Base-by-base conservation (phyloP, 106 monocot genomes). In the Gastrodia elata region DNA sequence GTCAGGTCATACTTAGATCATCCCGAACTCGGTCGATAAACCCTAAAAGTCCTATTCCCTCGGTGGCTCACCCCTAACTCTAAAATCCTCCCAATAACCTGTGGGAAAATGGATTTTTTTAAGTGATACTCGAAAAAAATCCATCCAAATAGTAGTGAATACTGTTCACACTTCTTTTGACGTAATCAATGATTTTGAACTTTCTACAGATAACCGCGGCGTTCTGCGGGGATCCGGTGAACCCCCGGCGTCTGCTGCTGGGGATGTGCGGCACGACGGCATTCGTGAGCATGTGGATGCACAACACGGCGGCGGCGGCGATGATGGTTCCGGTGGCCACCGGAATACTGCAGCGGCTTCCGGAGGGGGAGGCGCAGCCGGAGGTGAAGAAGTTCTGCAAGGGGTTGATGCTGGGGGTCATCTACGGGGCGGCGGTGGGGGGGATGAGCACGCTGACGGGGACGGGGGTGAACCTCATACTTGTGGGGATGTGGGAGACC, bases 221-320 rank as follows among this genome's bases (percentile, higher is more conserved):
- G 39, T 91, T 98, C 76, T 98, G 88, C 36, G 88, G 93, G 3
- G 88, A 90, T 20, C 77, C 78, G 2, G 68, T 88, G 67, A 91
- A 83, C 35, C 88, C 91, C 2, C 84, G 65, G 8, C 39, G 88
- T 10, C 90, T 98, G 4, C 84, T 98, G 4, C 82, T 98, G 0
- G 97, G 93, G 2, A 85, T 98, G 75, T 98, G 90, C 74, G 83
- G 78, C 34, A 88, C 97, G 5, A 85, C 91, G 0, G 79, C 80
- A 15, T 98, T 98, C 71, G 78, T 98, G 38, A 91, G 97, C 83
- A 91, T 98, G 90, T 98, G 97, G 97, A 93, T 98, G 83, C 90
- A 91, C 81, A 98, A 98, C 90, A 88, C 90, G 0, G 65, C 93
- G 20, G 77, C 93, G 48, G 84, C 91, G 8, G 75, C 93, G 65